phyloP scores from a whole-genome alignment of 1,284 basidiomycete genomes.

The Tausonia pullulans region DNA sequence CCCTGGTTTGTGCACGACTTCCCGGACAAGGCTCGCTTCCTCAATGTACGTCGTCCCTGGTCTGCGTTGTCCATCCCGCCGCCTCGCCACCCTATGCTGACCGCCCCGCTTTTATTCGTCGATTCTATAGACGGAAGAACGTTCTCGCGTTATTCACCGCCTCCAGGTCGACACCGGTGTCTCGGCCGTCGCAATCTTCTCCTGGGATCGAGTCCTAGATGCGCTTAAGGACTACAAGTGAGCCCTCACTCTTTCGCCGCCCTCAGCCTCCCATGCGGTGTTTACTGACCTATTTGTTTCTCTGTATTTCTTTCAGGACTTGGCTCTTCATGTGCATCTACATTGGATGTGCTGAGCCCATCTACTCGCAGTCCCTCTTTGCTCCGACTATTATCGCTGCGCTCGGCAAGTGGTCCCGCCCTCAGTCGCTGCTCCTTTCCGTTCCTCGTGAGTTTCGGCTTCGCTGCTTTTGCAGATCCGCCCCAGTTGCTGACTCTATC shows the following conservation, averaged over 20 bases:
- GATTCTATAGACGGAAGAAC: slow-evolving; percentile 23
- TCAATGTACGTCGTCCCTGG: slow-evolving; percentile 26
- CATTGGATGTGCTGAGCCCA: slow-evolving; percentile 32
- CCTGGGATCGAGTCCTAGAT: slow-evolving; percentile 25
- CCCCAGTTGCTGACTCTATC: background rate
- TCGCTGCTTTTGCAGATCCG: background rate
- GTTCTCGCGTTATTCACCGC: slow-evolving; percentile 30
- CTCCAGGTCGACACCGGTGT: slow-evolving; percentile 34
- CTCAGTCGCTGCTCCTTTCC: slow-evolving; percentile 35
- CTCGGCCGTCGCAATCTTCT: slow-evolving; percentile 29
- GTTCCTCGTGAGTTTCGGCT: slow-evolving; percentile 29
- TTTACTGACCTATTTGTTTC: too few relatives aligned
- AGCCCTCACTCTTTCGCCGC: background rate
- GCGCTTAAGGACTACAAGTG: slow-evolving; percentile 32
- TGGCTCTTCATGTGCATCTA: slow-evolving; percentile 23
- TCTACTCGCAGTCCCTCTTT: slow-evolving; percentile 37
- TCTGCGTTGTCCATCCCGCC: background rate
- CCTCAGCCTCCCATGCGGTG: too few relatives aligned
- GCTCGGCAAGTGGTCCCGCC: slow-evolving; percentile 32
- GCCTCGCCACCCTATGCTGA: background rate
- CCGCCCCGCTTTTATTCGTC: background rate
- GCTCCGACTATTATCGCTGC: slow-evolving; percentile 35
- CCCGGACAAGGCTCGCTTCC: slow-evolving; percentile 35
- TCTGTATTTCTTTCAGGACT: background rate
- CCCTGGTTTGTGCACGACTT: slow-evolving; percentile 37